These are phyloP conservation scores for Penicillium sp. DNA, from an alignment of 2,329 filamentous ascomycete species.

Conservation along the genomic window DNA sequence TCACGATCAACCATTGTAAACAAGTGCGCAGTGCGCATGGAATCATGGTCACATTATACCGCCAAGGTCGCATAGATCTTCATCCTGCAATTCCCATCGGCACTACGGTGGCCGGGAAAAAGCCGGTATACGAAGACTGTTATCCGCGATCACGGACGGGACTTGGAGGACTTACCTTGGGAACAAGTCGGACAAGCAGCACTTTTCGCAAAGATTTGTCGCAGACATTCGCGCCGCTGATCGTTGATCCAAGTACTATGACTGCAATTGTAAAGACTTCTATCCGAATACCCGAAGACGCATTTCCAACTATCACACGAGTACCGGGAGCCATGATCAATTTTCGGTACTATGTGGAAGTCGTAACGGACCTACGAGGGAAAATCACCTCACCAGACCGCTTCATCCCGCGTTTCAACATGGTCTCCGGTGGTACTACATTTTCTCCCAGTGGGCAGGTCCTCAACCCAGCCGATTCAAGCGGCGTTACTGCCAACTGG, in stretches of 20 bases:
- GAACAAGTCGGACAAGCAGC: constrained; percentile 81
- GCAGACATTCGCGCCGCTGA: constrained; percentile 82
- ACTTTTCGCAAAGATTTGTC: constrained; percentile 94
- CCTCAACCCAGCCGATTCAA: constrained; percentile 34
- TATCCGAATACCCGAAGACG: constrained; percentile 82
- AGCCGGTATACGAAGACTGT: constrained; percentile 74
- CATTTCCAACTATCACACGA: constrained; percentile 85
- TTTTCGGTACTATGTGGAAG: constrained; percentile 91
- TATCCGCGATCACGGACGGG: constrained; percentile 86
- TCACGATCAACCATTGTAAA: constrained; percentile 85
- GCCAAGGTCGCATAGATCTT: constrained; percentile 87
- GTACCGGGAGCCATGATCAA: constrained; percentile 93
- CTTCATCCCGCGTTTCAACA: constrained; percentile 56
- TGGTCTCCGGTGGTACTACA: constrained; percentile 49
- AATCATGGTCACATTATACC: constrained; percentile 87
- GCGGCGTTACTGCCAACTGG: constrained; percentile 44
- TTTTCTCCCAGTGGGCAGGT: constrained; percentile 45
- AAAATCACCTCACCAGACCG: constrained; percentile 75
- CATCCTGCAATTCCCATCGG: constrained; percentile 62
- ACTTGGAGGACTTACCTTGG: constrained; percentile 79
- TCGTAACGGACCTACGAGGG: constrained; percentile 87
- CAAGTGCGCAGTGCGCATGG: constrained; percentile 87
- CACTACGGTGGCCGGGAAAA: constrained; percentile 64
- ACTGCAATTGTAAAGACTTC: constrained; percentile 78
- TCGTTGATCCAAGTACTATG: constrained; percentile 78